These are phyloP conservation scores for Fusarium goolgardi DNA, from an alignment of 2,329 filamentous ascomycete genomes.

Conservation along the genomic window DNA sequence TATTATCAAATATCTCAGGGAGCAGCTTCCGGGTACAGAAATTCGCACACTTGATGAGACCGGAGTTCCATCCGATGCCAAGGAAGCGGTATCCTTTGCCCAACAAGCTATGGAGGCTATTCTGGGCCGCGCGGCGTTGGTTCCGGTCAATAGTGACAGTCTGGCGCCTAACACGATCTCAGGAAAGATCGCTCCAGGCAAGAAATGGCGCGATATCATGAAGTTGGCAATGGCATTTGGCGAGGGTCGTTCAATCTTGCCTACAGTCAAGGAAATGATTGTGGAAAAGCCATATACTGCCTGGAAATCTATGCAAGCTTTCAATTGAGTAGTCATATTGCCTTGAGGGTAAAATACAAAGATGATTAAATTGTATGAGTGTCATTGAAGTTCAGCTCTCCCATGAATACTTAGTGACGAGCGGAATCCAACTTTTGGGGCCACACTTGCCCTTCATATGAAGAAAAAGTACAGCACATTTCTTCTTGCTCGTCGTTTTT, in stretches of 20 bases:
- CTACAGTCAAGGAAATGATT: slow-evolving; percentile 13
- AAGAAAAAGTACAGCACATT: too few species aligned
- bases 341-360: background rate
- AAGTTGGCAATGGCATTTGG: background rate
- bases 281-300: slow-evolving; percentile 2
- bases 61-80: slow-evolving; percentile 62
- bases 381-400: too few species aligned
- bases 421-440: too few species aligned
- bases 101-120: slow-evolving; percentile 70
- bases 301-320: slow-evolving; percentile 20
- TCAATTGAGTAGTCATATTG: background rate
- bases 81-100: slow-evolving; percentile 65
- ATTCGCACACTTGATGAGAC: slow-evolving; percentile 66
- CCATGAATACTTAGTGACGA: too few species aligned
- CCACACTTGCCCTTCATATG: too few species aligned
- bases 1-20: slow-evolving; percentile 14
- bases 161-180: slow-evolving; percentile 10
- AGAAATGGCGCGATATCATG: slow-evolving; percentile 10
- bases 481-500: too few species aligned
- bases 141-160: slow-evolving; percentile 14
- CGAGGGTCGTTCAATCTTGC: background rate
- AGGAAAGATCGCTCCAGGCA: slow-evolving; percentile 14
- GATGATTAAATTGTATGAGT: background rate
- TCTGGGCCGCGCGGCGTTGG: slow-evolving; percentile 57
- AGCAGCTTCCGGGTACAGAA: slow-evolving; percentile 42